Conservation (phyloP, 495 filamentous ascomycete genomes). For the Lophiostoma macrostomum region DNA sequence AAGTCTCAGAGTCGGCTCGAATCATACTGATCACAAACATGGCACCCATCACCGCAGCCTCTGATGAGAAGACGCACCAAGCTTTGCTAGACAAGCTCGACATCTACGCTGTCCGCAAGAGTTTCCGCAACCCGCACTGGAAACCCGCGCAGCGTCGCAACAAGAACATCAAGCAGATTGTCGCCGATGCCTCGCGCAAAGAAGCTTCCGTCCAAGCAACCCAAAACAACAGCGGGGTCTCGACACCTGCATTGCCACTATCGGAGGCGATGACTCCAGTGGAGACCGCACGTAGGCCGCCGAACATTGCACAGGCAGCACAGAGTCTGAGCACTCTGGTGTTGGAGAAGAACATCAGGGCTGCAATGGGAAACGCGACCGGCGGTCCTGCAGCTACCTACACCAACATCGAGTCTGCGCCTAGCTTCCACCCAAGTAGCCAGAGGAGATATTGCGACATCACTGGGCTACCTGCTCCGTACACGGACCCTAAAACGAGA, state of each 20-base stretch:
- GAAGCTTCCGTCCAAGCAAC: slow-evolving; percentile 75
- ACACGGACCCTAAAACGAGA: slow-evolving; percentile 90
- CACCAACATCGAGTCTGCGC: slow-evolving; percentile 90
- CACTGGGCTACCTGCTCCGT: slow-evolving; percentile 82
- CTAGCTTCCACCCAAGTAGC: slow-evolving; percentile 70
- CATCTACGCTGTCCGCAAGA: slow-evolving; percentile 73
- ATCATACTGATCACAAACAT: slow-evolving; percentile 36
- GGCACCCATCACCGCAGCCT: slow-evolving; percentile 45
- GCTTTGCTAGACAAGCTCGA: slow-evolving; percentile 79
- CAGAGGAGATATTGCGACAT: slow-evolving; percentile 89
- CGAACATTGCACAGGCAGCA: slow-evolving; percentile 78
- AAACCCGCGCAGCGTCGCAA: slow-evolving; percentile 90
- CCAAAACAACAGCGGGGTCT: slow-evolving; percentile 75
- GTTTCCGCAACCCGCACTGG: slow-evolving; percentile 86
- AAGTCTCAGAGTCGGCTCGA: too few relatives aligned
- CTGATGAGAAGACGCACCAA: slow-evolving; percentile 42
- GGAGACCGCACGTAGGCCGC: slow-evolving; percentile 43
- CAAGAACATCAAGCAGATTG: slow-evolving; percentile 95
- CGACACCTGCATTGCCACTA: slow-evolving; percentile 60
- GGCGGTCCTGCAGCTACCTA: slow-evolving; percentile 77
- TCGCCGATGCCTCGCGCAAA: slow-evolving; percentile 83
- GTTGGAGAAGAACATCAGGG: slow-evolving; percentile 60
- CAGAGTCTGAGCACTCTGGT: slow-evolving; percentile 81
- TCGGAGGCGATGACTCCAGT: slow-evolving; percentile 55
- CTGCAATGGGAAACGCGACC: slow-evolving; percentile 37